phyloP scores from a whole-genome alignment of 2,329 filamentous ascomycete species.

The Diaporthe velutina region DNA sequence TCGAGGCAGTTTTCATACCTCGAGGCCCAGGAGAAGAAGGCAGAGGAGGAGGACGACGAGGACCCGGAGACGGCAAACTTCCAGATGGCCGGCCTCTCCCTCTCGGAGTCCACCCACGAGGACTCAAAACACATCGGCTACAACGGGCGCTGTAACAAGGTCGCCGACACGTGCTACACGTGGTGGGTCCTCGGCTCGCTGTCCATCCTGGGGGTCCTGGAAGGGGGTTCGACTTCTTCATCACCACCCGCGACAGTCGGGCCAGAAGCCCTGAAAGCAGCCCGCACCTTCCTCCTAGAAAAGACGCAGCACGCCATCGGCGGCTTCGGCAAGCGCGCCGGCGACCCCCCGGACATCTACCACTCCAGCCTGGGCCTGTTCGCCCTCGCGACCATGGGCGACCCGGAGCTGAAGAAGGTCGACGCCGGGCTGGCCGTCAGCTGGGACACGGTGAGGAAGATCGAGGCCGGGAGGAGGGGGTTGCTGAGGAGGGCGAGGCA shows the following conservation, averaged over 20 bases:
- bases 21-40: conserved; percentile 54
- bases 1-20: conserved; percentile 71
- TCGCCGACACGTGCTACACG: conserved; percentile 93
- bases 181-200: conserved; percentile 88
- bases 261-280: conserved; percentile 70
- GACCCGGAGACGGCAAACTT: conserved; percentile 46
- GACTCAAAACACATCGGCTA: conserved; percentile 72
- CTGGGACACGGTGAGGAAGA: conserved; percentile 64
- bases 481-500: conserved; percentile 46
- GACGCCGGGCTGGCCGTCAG: conserved; percentile 85
- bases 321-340: conserved; percentile 81
- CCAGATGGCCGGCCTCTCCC: conserved; percentile 50
- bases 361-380: conserved; percentile 92
- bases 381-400: conserved; percentile 79
- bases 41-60: conserved; percentile 54
- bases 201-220: conserved; percentile 57
- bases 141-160: conserved; percentile 92
- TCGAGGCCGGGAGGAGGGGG: conserved; percentile 60
- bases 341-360: conserved; percentile 81
- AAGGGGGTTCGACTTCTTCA: conserved; percentile 43
- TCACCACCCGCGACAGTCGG: conserved; percentile 45
- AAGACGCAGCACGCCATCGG: conserved; percentile 90
- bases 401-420: conserved; percentile 76
- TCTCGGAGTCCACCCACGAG: conserved; percentile 46
- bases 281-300: conserved; percentile 84